Evolutionary conservation across 768 basidiomycete genomes (phyloP).

Genomic region (Xerocomus potaroensis): DNA sequence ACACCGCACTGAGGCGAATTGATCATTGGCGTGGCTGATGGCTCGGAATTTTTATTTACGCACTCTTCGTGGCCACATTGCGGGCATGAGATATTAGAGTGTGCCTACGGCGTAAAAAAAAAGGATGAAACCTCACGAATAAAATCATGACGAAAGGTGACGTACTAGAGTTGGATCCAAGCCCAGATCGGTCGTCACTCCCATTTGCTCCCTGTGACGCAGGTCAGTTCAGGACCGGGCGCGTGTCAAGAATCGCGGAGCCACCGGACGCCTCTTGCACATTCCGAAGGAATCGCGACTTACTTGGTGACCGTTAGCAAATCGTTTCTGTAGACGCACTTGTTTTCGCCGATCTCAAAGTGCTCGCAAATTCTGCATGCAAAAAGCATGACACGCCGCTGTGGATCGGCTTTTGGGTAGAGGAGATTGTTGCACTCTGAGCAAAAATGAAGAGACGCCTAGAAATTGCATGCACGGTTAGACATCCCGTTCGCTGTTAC

Average conservation of each 20-base stretch:
- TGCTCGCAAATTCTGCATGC: slow-evolving; percentile 88
- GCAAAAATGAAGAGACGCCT: slow-evolving; percentile 89
- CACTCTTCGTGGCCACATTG: slow-evolving; percentile 80
- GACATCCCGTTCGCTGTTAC: not conserved
- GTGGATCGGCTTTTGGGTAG: slow-evolving; percentile 88
- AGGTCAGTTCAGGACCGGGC: slow-evolving; percentile 4
- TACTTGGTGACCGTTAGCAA: slow-evolving; percentile 91
- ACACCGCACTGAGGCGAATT: slow-evolving; percentile 64
- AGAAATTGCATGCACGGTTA: not conserved
- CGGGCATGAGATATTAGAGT: slow-evolving; percentile 81
- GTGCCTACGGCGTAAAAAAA: slow-evolving; percentile 51
- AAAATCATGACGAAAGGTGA: slow-evolving; percentile 1
- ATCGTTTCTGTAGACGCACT: slow-evolving; percentile 92
- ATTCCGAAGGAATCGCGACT: slow-evolving; percentile 16
- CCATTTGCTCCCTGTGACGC: slow-evolving; percentile 77
- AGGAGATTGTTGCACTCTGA: slow-evolving; percentile 94
- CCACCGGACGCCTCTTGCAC: slow-evolving; percentile 4
- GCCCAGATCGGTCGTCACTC: slow-evolving; percentile 84
- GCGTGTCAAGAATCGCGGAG: slow-evolving; percentile 12
- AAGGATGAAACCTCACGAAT: not conserved
- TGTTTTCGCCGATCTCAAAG: slow-evolving; percentile 81
- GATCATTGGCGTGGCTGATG: slow-evolving; percentile 1
- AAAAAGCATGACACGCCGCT: slow-evolving; percentile 82
- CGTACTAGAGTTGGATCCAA: slow-evolving; percentile 84
- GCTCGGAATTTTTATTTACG: slow-evolving; percentile 26